Percentiles rank a stretch among this genome's conserved stretches.
Evolutionary conservation across 2,329 filamentous ascomycete species (phyloP).

Genomic region (Verticillium isaacii): DNA sequence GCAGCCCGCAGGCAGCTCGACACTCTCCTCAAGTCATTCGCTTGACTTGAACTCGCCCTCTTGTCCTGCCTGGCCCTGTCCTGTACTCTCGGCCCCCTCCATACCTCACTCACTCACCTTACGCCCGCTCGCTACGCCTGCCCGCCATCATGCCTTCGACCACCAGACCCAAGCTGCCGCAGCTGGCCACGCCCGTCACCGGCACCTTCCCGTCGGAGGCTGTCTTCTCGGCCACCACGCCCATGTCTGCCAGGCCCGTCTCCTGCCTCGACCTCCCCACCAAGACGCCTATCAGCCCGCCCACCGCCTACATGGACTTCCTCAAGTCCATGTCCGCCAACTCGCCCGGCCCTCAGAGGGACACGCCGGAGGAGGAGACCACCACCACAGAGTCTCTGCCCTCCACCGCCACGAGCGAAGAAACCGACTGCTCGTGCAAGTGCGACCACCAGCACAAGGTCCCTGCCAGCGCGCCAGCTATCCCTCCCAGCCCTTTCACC

Average conservation of each 20-base stretch:
- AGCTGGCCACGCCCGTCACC: conserved; percentile 58
- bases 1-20: conserved; percentile 27
- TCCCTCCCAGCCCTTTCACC: conserved; percentile 48
- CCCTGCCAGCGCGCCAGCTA: conserved; percentile 30
- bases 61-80: conserved; percentile 4
- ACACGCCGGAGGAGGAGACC: conserved; percentile 41
- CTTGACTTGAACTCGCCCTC: conserved; percentile 31
- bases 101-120: conserved; percentile 6
- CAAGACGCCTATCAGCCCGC: conserved; percentile 91
- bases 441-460: conserved; percentile 45
- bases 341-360: conserved; percentile 40
- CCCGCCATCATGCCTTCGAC: conserved; percentile 41
- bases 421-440: conserved; percentile 53
- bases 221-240: conserved; percentile 61
- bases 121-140: conserved; percentile 11
- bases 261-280: conserved; percentile 47
- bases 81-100: neutral
- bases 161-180: conserved; percentile 55
- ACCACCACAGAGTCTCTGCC: conserved; percentile 34
- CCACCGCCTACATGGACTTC: conserved; percentile 86
- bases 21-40: conserved; percentile 33
- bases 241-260: conserved; percentile 47
- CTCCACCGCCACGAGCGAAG: conserved; percentile 42
- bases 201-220: conserved; percentile 56
- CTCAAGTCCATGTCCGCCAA: conserved; percentile 76